These are phyloP conservation scores for Aspergillus hancockii DNA, from an alignment of 495 filamentous ascomycete species.

Conservation along the genomic window DNA sequence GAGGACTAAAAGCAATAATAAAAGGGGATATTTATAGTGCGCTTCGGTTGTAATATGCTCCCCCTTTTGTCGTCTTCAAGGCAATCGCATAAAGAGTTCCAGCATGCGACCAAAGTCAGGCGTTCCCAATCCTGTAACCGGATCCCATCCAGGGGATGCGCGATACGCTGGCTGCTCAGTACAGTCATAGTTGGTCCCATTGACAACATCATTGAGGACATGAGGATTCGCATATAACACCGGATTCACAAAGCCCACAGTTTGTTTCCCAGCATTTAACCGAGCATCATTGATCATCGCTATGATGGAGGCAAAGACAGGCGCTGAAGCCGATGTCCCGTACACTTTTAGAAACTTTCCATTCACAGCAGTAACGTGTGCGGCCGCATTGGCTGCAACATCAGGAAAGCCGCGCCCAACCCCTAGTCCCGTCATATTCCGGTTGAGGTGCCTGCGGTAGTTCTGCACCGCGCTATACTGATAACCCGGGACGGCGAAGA, in stretches of 20 bases:
- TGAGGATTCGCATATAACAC: no score
- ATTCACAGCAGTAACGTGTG: no score
- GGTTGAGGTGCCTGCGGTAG: slow-evolving; percentile 49
- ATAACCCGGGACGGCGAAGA: slow-evolving; percentile 60
- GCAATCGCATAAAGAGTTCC: neutral
- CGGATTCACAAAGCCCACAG: slow-evolving; percentile 57
- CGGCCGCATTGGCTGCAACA: slow-evolving; percentile 58
- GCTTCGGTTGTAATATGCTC: no score
- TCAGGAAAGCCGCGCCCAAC: slow-evolving; percentile 71
- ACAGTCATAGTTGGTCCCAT: neutral
- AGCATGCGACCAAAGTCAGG: neutral
- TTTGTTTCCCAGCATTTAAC: slow-evolving; percentile 42
- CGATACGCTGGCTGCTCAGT: neutral
- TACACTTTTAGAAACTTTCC: no score
- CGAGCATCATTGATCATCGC: slow-evolving; percentile 54
- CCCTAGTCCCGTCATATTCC: slow-evolving; percentile 36
- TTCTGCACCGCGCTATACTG: slow-evolving; percentile 54
- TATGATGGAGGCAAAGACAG: slow-evolving; percentile 49
- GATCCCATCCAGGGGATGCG: neutral
- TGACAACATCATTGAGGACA: no score
- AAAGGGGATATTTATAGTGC: no score
- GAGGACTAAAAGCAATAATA: no score
- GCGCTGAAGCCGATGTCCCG: slow-evolving; percentile 55
- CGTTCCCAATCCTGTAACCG: neutral
- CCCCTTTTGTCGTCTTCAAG: no score